Evolutionary conservation across 2,329 filamentous ascomycete species (phyloP), one percentile per base, ranked within the genome.

Genomic region (Aurifilum marmelostoma): DNA sequence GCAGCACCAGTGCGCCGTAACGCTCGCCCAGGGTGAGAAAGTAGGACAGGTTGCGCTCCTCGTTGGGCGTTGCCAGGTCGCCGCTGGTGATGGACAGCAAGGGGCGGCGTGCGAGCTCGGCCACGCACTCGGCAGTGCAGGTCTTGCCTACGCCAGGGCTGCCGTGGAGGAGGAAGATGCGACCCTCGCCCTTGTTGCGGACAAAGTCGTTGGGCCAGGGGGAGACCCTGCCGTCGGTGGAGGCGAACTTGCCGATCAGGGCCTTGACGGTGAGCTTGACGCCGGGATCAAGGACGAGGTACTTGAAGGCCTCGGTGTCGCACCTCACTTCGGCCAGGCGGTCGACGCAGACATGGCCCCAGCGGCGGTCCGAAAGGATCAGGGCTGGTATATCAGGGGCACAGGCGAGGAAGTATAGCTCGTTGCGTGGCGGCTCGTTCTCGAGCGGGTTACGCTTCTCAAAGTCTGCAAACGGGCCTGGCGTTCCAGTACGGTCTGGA

Each of bases 81-180:
- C 84, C 84, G 61, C 79, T 82, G 0, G 83, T 85, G 24, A 88
- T 79, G 0, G 81, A 80, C 67, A 87, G 81, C 9, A 88, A 81
- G 3, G 85, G 86, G 0, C 83, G 81, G 34, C 80, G 80, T 54
- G 81, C 82, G 29, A 84, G 77, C 75, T 87, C 84, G 7, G 85
- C 84, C 3, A 87, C 80, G 54, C 84, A 84, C 75, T 88, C 85
- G 16, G 84, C 85, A 1, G 85, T 88, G 74, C 84, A 84, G 0
- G 85, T 88, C 77, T 88, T 88, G 68, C 85, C 86, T 0, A 87
- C 83, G n/a, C 84, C 86, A 1, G 85, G 85, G 11, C 81, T 80
- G 21, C 84, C 84, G 71, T 86, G 84, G 0, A 87, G 80, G 18
- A 87, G 77, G 75, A 85, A 84, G 73, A 84, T 84, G 58, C 82